Conservation (phyloP, 169 alveolate genomes). For the Babesia sp. region DNA sequence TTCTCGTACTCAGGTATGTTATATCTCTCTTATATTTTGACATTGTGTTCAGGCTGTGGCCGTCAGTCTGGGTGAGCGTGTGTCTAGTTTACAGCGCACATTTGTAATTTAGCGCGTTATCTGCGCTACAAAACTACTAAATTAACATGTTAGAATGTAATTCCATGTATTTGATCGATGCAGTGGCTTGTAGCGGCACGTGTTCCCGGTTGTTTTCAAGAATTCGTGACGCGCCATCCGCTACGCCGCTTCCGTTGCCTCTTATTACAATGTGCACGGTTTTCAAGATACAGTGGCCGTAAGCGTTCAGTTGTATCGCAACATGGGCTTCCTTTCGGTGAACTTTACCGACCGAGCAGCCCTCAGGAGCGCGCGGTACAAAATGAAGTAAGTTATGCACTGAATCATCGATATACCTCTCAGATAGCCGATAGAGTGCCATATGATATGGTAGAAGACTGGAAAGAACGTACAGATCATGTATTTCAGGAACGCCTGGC, state of each 20-base stretch:
- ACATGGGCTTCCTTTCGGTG: slow-evolving; percentile 35
- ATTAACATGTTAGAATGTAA: not conserved
- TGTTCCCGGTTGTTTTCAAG: slow-evolving; percentile 14
- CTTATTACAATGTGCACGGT: not conserved
- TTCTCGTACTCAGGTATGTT: slow-evolving; percentile 69
- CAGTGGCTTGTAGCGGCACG: slow-evolving; percentile 1
- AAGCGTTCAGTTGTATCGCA: not conserved
- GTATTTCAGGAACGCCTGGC: slow-evolving; percentile 7
- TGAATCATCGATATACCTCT: not conserved
- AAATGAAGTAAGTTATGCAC: slow-evolving; percentile 12
- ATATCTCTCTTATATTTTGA: not conserved
- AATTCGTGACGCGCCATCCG: slow-evolving; percentile 3
- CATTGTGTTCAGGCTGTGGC: slow-evolving; percentile 20
- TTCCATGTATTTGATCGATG: not conserved
- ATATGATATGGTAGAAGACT: slow-evolving; percentile 56
- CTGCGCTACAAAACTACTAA: not conserved
- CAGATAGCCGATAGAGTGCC: slow-evolving; percentile 57
- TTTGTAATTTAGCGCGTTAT: slow-evolving; percentile 25
- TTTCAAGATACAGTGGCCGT: not conserved
- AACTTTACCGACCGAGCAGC: slow-evolving; percentile 34
- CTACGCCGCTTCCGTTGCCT: not conserved
- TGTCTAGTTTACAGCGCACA: slow-evolving; percentile 27
- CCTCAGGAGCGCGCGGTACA: slow-evolving; percentile 33
- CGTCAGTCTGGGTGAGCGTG: slow-evolving; percentile 58
- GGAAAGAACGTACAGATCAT: slow-evolving; percentile 57